These are phyloP conservation scores for Raphanus hybrid DNA, from an alignment of 441 rosid species.

Conservation along the genomic window DNA sequence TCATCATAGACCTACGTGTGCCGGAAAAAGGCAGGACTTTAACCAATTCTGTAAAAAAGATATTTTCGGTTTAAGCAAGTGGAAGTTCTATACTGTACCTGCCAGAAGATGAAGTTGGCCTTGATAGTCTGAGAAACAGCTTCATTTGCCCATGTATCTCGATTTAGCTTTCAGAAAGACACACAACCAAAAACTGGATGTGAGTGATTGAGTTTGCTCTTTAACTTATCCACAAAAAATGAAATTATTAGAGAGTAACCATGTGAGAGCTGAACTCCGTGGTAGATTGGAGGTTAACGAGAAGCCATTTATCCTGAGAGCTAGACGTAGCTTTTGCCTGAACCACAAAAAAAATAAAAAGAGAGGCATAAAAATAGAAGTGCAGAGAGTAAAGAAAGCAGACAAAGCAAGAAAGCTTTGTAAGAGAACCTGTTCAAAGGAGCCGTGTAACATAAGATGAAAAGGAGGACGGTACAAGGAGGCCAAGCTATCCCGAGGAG, in stretches of 20 bases:
- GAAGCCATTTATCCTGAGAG: conserved; percentile 86
- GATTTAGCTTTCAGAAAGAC: conserved; percentile 72
- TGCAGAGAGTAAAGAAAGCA: conserved; percentile 6
- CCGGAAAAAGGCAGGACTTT: conserved; percentile 3
- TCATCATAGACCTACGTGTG: conserved; percentile 65
- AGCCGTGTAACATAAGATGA: conserved; percentile 81
- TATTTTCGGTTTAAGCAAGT: conserved; percentile 6
- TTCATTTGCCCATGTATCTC: conserved; percentile 97
- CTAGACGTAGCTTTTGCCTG: conserved; percentile 87
- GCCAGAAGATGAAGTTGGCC: conserved; percentile 95
- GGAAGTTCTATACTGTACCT: conserved; percentile 63
- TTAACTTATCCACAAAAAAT: no score
- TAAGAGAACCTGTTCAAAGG: conserved; percentile 82
- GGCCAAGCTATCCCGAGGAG: conserved; percentile 89
- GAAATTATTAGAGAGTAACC: conserved; percentile 51
- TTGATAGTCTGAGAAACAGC: conserved; percentile 89
- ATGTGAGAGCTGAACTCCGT: conserved; percentile 96
- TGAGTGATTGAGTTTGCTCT: neutral
- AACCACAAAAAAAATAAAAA: no score
- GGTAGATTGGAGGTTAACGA: conserved; percentile 88
- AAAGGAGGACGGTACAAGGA: conserved; percentile 93
- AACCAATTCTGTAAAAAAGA: neutral
- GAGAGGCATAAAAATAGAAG: conserved; percentile 9
- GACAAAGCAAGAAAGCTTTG: neutral
- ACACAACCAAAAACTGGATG: conserved; percentile 9